A percentile compares a stretch with the other conserved stretches of the same genome.
Conservation (phyloP, 345 rosid species). For the Mercurialis annua region DNA sequence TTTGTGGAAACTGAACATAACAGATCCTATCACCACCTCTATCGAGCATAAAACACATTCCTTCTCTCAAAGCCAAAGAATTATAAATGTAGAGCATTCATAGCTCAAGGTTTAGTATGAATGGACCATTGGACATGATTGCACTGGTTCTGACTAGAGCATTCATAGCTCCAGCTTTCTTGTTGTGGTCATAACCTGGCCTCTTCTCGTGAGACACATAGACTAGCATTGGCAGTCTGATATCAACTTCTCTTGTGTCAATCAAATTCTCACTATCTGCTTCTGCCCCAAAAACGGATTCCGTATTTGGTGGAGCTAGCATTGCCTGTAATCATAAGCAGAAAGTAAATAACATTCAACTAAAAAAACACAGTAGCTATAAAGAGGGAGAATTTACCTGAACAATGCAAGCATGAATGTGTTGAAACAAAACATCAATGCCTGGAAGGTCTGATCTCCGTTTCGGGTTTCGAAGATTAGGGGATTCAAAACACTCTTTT, state of each 20-base stretch:
- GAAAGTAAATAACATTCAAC: too few species aligned
- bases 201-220: slow-evolving; percentile 82
- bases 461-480: slow-evolving; percentile 40
- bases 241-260: slow-evolving; percentile 60
- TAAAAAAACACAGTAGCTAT: too few species aligned
- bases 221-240: slow-evolving; percentile 78
- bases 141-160: slow-evolving; percentile 81
- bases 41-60: slow-evolving; percentile 93
- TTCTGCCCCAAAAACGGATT: slow-evolving; percentile 86
- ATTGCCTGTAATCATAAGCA: too few species aligned
- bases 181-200: slow-evolving; percentile 85
- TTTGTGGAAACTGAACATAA: slow-evolving; percentile 81
- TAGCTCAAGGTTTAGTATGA: slow-evolving; percentile 84
- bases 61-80: slow-evolving; percentile 67
- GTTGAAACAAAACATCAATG: slow-evolving; percentile 81
- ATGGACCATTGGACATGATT: slow-evolving; percentile 84
- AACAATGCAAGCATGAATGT: too few species aligned
- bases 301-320: slow-evolving; percentile 86
- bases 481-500: slow-evolving; percentile 59
- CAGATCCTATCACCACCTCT: slow-evolving; percentile 51
- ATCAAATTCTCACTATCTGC: slow-evolving; percentile 56
- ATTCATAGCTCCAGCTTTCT: slow-evolving; percentile 95
- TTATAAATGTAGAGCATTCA: slow-evolving; percentile 76
- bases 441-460: slow-evolving; percentile 84
- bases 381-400: too few species aligned